Evolutionary conservation across 139 green algal species (phyloP).

Genomic region (Deuterostichococcus epilithicus): DNA sequence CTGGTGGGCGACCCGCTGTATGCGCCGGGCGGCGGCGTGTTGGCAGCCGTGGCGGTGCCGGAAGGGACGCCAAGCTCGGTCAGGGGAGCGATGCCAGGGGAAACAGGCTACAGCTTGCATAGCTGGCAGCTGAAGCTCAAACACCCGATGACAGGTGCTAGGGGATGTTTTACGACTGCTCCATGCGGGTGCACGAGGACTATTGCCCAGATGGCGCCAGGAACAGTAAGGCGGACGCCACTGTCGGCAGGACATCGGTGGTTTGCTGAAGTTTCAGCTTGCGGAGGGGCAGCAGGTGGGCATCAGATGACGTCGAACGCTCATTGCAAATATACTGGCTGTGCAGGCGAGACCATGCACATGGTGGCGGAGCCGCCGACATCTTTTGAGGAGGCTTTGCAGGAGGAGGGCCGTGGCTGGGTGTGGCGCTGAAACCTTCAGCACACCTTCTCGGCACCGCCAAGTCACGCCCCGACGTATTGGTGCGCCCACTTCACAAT

Average conservation of each 20-base stretch:
- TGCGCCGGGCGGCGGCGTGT: conserved; percentile 21
- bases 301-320: too few species aligned
- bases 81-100: background rate
- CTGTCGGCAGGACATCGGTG: too few species aligned
- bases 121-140: background rate
- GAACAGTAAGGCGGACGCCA: background rate
- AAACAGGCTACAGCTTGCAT: background rate
- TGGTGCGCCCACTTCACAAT: too few species aligned
- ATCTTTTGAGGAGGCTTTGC: background rate
- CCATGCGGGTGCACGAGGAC: too few species aligned
- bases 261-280: too few species aligned
- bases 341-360: background rate
- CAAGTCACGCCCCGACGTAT: too few species aligned
- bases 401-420: background rate
- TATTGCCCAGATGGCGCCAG: background rate
- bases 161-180: too few species aligned
- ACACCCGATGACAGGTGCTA: background rate
- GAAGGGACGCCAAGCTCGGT: background rate
- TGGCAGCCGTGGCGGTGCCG: too few species aligned
- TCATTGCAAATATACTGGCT: too few species aligned
- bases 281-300: too few species aligned
- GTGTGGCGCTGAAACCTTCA: background rate
- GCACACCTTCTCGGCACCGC: too few species aligned
- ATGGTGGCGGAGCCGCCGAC: background rate
- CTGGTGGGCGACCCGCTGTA: conserved; percentile 62